Evolutionary conservation across 2,329 filamentous ascomycete genomes (phyloP), one percentile per base, ranked within the genome.

Genomic region (Aspergillus sp.): DNA sequence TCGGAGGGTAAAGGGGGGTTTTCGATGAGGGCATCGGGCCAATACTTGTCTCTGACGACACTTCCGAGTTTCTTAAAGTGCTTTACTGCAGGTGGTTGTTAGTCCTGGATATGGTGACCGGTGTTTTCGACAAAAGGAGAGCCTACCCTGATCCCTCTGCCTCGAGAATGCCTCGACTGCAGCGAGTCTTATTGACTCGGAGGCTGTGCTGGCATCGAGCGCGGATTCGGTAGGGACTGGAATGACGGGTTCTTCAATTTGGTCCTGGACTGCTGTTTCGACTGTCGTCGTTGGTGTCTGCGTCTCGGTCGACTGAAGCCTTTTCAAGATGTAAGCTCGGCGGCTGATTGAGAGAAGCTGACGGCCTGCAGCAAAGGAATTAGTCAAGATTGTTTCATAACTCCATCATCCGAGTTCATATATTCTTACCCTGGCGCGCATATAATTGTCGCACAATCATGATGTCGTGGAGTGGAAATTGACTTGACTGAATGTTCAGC

Each of bases 1-100:
- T 97, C 91, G 74, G 89, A 84, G 25, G 92, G 89, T 45, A 80
- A 80, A 1, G 93, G 93, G 3, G 95, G 93, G 73, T 92, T 84
- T 61, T 80, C 82, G 58, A 96, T 66, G 50, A 78, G 51, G 49
- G 67, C 60, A 62, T 78, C 74, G 19, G 77, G 76, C 41, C 71
- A 62, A 60, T 79, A 76, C 25, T 55, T 57, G 50, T 66, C 59
- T 57, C 63, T 58, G 28, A 77, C 54, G 7, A 54, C 54, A 22
- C 71, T 73, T 34, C 77, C 77, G 54, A 77, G 71, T 15, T 62
- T 64, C 54, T 74, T 69, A 59, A 76, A 76, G 64, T 70, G 66
- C 52, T 65, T 47, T 59, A 66, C 77, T 79, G 49, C 45, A 45
- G 19, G n/a, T 41, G 31, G 5, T 4, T 17, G 11, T 41, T 41